Evolutionary conservation across 2,329 filamentous ascomycete species (phyloP).

Genomic region (Lasiodiplodia citricola): DNA sequence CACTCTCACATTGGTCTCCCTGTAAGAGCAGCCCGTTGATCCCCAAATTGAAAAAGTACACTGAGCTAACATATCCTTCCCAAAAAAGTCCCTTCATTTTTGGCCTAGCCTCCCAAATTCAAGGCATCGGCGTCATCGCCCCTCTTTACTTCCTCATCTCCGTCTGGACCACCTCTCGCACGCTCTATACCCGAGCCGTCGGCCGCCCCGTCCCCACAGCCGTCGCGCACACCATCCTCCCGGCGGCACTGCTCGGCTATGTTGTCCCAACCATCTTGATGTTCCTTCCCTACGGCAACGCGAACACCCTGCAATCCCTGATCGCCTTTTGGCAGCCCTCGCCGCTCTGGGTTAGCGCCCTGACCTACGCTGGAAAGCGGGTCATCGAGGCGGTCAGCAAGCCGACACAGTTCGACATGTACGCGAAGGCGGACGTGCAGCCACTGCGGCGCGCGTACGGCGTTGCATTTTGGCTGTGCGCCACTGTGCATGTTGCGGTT

Average conservation of each 20-base stretch:
- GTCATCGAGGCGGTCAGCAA: not conserved
- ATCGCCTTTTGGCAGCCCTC: constrained; percentile 32
- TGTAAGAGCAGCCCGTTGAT: not conserved
- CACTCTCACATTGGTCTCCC: not conserved
- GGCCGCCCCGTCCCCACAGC: constrained; percentile 27
- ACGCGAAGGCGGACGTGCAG: not conserved
- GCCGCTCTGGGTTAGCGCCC: not conserved
- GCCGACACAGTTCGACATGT: not conserved
- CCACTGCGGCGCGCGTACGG: not conserved
- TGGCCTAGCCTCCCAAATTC: not conserved
- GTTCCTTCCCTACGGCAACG: constrained; percentile 32
- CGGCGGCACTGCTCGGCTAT: constrained; percentile 34
- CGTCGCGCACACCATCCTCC: constrained; percentile 32
- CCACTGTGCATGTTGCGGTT: not conserved
- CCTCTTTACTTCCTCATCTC: constrained; percentile 35
- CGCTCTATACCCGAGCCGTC: constrained; percentile 27
- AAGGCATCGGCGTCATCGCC: constrained; percentile 29
- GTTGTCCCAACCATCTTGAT: constrained; percentile 34
- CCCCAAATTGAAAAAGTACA: not conserved
- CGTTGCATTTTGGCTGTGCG: not conserved
- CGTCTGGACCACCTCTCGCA: constrained; percentile 27
- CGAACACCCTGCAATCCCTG: constrained; percentile 28
- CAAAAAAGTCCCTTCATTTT: constrained; percentile 8
- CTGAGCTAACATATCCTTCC: not conserved
- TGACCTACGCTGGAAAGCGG: not conserved